Evolutionary conservation across 1,139 yeast genomes (phyloP), one percentile per base, ranked within the genome.

Genomic region (Scheffersomyces titani): DNA sequence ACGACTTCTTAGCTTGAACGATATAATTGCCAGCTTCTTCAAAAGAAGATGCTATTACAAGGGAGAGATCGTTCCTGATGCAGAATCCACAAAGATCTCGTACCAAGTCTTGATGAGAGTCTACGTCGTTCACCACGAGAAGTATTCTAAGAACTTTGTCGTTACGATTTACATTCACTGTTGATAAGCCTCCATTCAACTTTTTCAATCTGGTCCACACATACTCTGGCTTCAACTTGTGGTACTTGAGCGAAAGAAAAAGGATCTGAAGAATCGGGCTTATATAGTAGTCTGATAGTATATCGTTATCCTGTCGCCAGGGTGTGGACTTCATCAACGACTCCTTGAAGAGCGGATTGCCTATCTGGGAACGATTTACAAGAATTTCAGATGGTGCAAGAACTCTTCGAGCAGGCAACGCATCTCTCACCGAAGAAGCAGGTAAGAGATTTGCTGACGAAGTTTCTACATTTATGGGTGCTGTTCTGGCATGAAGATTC

Each of bases 11-110:
- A 44, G 84, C 70, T 64, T 76, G 73, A 5, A 79, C 85, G 21
- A 93, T 71, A 66, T 92, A 93, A 57, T 85, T 87, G 0, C 93
- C 97, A 1, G 97, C 97, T 66, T 94, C 98, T 61, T 86, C 92
- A 63, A 86, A 86, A 40, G 88, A 84, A 90, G 97, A 92, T 0
- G 96, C 90, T 46, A 92, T 74, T 1, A 93, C 75, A 59, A 93
- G 66, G 0, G 97, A 83, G 57, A 90, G 76, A 55, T 89, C 92
- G 62, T 88, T 87, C 63, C 85, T 85, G 57, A 93, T 73, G 62
- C 96, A 87, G 44, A 88, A 73, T 65, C 85, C 89, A 66, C 89
- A 88, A 51, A 94, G 73, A 54, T 88, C 91, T 51, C 89, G 80
- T 24, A 94, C 65, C 0, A 87, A 76, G 19, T 88, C 92, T 53